Percentiles rank a stretch among this genome's conserved stretches.
These are phyloP conservation scores for Phytophthora palmivora DNA, from an alignment of 352 stramenopile genomes.

Conservation along the genomic window DNA sequence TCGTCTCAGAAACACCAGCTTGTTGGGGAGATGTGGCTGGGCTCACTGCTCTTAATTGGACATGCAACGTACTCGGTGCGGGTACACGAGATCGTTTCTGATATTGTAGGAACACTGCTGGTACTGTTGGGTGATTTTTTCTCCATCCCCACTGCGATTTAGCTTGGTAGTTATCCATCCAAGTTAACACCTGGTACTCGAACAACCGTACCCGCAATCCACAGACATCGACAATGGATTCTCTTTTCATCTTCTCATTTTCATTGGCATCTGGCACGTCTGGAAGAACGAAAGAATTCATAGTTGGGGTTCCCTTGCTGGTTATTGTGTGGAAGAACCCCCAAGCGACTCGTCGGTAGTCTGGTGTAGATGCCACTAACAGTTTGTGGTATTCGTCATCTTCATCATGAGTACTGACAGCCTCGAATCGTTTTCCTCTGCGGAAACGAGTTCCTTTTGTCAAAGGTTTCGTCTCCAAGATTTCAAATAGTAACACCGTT, in stretches of 20 bases:
- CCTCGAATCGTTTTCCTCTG: constrained; percentile 34
- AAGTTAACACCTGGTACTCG: constrained; percentile 64
- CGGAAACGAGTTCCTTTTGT: constrained; percentile 25
- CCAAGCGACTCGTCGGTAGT: constrained; percentile 55
- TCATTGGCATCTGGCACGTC: constrained; percentile 12
- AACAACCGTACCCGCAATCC: constrained; percentile 59
- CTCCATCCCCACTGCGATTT: constrained; percentile 55
- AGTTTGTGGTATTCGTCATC: constrained; percentile 27
- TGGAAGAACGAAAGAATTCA: constrained; percentile 46
- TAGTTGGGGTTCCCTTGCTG: constrained; percentile 44
- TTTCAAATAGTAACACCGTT: constrained; percentile 61
- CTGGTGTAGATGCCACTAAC: background rate
- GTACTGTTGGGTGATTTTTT: constrained; percentile 40
- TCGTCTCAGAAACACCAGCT: background rate
- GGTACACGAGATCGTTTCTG: constrained; percentile 47
- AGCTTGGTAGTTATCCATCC: constrained; percentile 70
- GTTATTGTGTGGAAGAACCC: constrained; percentile 70
- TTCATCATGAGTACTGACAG: constrained; percentile 39
- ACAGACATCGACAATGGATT: constrained; percentile 22
- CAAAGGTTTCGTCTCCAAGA: constrained; percentile 46
- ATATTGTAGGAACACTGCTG: constrained; percentile 69
- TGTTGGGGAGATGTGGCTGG: constrained; percentile 8
- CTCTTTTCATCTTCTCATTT: constrained; percentile 1
- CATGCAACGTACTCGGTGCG: constrained; percentile 46
- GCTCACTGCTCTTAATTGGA: constrained; percentile 41